Base-by-base conservation (phyloP, 176 grass and related monocot species). In the Triticum timopheevii region DNA sequence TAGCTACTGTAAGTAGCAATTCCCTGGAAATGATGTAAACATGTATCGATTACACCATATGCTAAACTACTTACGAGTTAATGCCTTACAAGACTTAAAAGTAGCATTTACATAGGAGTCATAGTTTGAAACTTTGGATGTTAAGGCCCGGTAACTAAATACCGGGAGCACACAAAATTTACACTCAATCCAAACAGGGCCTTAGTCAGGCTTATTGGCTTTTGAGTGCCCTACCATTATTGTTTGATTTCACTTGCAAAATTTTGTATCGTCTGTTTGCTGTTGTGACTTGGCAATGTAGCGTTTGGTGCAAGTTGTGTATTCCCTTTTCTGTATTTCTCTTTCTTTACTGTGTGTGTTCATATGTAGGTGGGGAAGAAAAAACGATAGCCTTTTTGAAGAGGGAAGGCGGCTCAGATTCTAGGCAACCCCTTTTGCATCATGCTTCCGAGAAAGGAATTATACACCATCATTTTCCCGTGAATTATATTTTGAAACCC, bases 341-440 rank as follows among this genome's bases (percentile, higher is more conserved):
- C 22, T 65, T 36, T 79, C 12, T 68, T 84, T 83, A 80, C 64
- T 50, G 23, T 75, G 15, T 52, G 10, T 86, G n/a, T 40, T 83
- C 61, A 79, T 71, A 88, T 94, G 36, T 85, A 96, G 93, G 97
- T 28, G 97, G 97, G 38, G 97, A 98, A 88, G 92, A 98, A 27
- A 92, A 91, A 91, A 98, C 97, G 20, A 91, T 98, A 84, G 92
- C 93, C 2, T 98, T 98, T 94, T 87, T 98, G 75, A 91, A 96
- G 76, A 94, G 92, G 79, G 92, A 98, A 77, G 94, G 93, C 49
- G 80, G 88, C 78, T 94, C 90, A 62, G 80, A 80, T 92, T 84
- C 90, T 28, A 67, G 84, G 64, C 88, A 86, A 45, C 83, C 97
- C 65, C 93, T 98, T 59, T 86, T 98, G 73, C 75, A 96, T 52